Conservation (phyloP, 305 asterid species). For the Plantago rigida region DNA sequence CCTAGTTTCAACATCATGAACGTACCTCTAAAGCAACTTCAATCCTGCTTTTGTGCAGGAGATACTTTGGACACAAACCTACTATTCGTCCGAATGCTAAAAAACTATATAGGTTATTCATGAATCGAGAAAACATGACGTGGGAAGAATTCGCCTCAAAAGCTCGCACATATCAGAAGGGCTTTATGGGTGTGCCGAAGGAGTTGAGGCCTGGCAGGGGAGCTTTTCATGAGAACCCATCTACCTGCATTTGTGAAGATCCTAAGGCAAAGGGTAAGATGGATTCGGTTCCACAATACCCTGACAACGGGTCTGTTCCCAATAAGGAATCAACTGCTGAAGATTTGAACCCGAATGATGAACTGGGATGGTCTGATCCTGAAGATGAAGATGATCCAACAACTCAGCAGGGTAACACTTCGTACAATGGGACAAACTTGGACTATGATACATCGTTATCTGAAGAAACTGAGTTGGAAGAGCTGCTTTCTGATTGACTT, state of each 20-base stretch:
- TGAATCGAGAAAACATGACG: constrained; percentile 56
- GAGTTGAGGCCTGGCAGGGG: constrained; percentile 91
- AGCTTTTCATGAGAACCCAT: constrained; percentile 79
- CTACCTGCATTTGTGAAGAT: constrained; percentile 78
- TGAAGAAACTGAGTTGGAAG: constrained; percentile 75
- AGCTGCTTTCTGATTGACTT: constrained; percentile 53
- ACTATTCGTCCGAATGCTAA: constrained; percentile 91
- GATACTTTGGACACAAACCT: constrained; percentile 97
- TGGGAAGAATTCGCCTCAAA: constrained; percentile 60
- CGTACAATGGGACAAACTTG: constrained; percentile 42
- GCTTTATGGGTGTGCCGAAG: constrained; percentile 87
- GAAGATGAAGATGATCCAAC: constrained; percentile 64
- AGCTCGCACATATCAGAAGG: constrained; percentile 51
- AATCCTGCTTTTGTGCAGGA: constrained; percentile 44
- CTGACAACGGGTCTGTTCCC: constrained; percentile 10
- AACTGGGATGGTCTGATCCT: constrained; percentile 38
- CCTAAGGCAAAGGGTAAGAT: constrained; percentile 38
- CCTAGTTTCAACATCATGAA: no score
- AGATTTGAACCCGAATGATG: constrained; percentile 44
- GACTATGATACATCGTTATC: constrained; percentile 36
- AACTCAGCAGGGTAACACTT: constrained; percentile 31
- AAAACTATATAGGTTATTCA: constrained; percentile 53
- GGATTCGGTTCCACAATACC: not conserved
- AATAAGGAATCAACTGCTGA: constrained; percentile 30
- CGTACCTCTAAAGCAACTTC: not conserved